These are phyloP conservation scores for Misopates orontium DNA, from an alignment of 257 asterid species.

Conservation along the genomic window DNA sequence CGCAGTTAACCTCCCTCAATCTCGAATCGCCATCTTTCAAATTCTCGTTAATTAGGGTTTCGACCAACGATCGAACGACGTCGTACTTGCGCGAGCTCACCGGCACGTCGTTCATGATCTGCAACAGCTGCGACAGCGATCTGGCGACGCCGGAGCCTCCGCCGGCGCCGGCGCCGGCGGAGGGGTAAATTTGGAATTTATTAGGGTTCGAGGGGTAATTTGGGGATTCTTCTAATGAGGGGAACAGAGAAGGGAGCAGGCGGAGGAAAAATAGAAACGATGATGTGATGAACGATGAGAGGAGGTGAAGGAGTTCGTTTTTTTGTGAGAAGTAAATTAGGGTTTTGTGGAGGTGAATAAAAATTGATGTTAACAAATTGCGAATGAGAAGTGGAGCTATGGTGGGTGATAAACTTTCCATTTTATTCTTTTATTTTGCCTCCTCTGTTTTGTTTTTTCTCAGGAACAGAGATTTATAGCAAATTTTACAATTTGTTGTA, in stretches of 20 bases:
- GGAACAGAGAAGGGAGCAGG: constrained; percentile 52
- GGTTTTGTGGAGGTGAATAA: constrained; percentile 52
- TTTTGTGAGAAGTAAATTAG: constrained; percentile 38
- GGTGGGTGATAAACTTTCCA: constrained; percentile 38
- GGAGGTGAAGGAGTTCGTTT: constrained; percentile 38
- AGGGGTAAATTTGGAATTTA: constrained; percentile 17
- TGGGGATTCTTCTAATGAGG: constrained; percentile 28
- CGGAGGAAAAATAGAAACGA: constrained; percentile 58
- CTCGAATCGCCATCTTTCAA: constrained; percentile 37
- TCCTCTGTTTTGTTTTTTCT: too few species aligned
- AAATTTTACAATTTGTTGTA: too few species aligned
- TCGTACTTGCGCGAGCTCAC: constrained; percentile 88
- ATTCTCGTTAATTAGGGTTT: constrained; percentile 77
- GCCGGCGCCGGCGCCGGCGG: constrained; percentile 14
- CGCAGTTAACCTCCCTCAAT: constrained; percentile 52
- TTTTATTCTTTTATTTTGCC: too few species aligned
- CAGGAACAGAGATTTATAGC: too few species aligned
- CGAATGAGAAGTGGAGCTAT: constrained; percentile 57
- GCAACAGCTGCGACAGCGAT: constrained; percentile 71
- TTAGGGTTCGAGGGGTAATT: constrained; percentile 24
- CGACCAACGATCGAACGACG: constrained; percentile 66
- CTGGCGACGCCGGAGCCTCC: constrained; percentile 65
- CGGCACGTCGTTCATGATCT: constrained; percentile 74
- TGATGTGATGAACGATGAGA: constrained; percentile 46
- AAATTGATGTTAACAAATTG: constrained; percentile 48